Base-by-base conservation (phyloP, 2,329 filamentous ascomycete species). In the Didymella exigua region DNA sequence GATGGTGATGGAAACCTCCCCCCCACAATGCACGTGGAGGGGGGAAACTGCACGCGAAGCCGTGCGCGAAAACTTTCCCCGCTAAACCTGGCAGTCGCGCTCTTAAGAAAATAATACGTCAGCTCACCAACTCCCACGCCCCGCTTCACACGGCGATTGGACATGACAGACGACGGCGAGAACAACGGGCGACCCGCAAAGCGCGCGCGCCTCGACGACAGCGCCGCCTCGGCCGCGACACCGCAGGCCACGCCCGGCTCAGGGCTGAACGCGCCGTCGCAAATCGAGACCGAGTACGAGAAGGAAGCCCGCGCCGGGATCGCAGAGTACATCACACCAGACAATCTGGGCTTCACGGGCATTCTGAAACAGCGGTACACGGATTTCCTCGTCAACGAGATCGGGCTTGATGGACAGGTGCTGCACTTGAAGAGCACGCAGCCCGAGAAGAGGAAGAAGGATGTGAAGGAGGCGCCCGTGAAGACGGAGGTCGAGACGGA, bases 341-440 rank as follows among this genome's bases (percentile, higher is more conserved):
- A 81, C n/a, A 79, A 82, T 27, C 74, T 79, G 50, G 84, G 86
- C 1, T 90, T 90, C 61, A 74, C 77, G 13, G 88, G 87, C 16
- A 78, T 87, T 13, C 67, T 90, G 67, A 91, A 91, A 79, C 86
- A 89, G 69, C 82, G 86, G 62, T 97, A 93, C 75, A 93, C 92
- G 4, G 93, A 97, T 73, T 97, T 97, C 67, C 81, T 95, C 64
- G 93, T 97, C 65, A 93, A 96, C 69, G 93, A 97, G 75, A 93
- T 97, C 59, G 79, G 84, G 18, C 86, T 87, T 26, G 84, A 89
- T 68, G 92, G 92, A 14, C 77, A 86, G 49, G 90, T 96, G 13
- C 74, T 95, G 47, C 91, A 93, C 73, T 79, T 97, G 43, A 80
- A 75, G 53, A 82, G 80, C 48, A 74, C 82, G 23, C 66, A 63